A percentile compares a stretch with the other conserved stretches of the same genome.
phyloP scores from a whole-genome alignment of 176 grass and related monocot genomes.

The Eleusine indica region DNA sequence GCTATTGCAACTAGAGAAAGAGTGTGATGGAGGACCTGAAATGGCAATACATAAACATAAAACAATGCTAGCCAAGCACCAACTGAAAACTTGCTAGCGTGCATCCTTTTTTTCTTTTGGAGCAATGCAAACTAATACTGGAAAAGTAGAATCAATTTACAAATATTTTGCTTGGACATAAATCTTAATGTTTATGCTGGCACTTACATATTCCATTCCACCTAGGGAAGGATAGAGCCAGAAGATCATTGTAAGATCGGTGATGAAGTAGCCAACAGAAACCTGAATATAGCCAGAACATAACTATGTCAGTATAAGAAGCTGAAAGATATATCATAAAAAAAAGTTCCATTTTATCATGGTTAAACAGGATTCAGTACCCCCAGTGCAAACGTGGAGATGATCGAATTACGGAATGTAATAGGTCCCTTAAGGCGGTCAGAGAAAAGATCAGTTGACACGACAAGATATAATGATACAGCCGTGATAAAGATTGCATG shows the following conservation, averaged over 20 bases:
- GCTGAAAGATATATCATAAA: constrained; percentile 24
- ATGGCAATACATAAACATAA: constrained; percentile 36
- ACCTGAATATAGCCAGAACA: constrained; percentile 61
- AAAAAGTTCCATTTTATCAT: constrained; percentile 25
- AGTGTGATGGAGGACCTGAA: constrained; percentile 90
- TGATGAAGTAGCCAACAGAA: constrained; percentile 91
- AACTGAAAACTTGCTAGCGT: constrained; percentile 7
- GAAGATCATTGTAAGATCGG: constrained; percentile 92
- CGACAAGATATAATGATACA: constrained; percentile 77
- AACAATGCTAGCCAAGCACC: constrained; percentile 18
- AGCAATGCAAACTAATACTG: constrained; percentile 1
- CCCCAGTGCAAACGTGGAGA: constrained; percentile 87
- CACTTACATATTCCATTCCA: constrained; percentile 97
- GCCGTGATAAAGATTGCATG: constrained; percentile 88
- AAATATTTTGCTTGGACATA: constrained; percentile 11
- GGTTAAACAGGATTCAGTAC: constrained; percentile 47
- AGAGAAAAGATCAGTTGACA: constrained; percentile 87
- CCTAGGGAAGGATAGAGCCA: constrained; percentile 93
- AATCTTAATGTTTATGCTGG: constrained; percentile 13
- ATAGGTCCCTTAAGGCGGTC: constrained; percentile 60
- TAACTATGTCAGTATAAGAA: constrained; percentile 15
- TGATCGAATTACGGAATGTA: constrained; percentile 68
- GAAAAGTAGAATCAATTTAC: constrained; percentile 28
- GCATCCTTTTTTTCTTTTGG: not conserved
- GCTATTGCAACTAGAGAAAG: constrained; percentile 77